These are phyloP conservation scores for Corylus avellana DNA, from an alignment of 306 rosid genomes.

Conservation along the genomic window DNA sequence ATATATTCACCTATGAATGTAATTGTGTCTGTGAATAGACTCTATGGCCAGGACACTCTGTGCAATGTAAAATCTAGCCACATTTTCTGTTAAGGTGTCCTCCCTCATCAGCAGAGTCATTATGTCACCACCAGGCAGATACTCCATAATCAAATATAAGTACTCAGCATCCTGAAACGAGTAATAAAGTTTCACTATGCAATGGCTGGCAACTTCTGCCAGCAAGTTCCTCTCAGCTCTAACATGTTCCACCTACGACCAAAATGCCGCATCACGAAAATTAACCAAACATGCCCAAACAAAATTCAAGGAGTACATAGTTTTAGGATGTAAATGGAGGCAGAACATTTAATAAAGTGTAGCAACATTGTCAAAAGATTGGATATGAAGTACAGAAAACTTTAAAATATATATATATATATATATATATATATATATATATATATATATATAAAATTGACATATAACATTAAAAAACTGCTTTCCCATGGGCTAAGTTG, in stretches of 20 bases:
- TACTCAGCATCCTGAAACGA: slow-evolving; percentile 94
- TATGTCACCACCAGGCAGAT: slow-evolving; percentile 97
- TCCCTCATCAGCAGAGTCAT: slow-evolving; percentile 97
- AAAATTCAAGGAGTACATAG: slow-evolving; percentile 12
- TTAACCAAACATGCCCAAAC: slow-evolving; percentile 16
- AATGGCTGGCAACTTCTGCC: slow-evolving; percentile 98
- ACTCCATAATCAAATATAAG: slow-evolving; percentile 95
- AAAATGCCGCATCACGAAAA: slow-evolving; percentile 16
- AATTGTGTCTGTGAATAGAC: slow-evolving; percentile 93
- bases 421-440: background rate
- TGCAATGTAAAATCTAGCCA: slow-evolving; percentile 91
- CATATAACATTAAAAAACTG: background rate
- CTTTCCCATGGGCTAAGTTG: background rate
- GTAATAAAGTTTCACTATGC: slow-evolving; percentile 97
- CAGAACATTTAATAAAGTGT: background rate
- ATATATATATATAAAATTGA: background rate
- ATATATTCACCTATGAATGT: slow-evolving; percentile 82
- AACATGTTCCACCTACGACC: slow-evolving; percentile 87
- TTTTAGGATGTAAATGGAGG: slow-evolving; percentile 2
- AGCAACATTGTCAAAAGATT: background rate
- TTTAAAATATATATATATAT: background rate
- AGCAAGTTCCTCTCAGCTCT: slow-evolving; percentile 98
- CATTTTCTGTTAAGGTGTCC: slow-evolving; percentile 83
- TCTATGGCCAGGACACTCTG: slow-evolving; percentile 97
- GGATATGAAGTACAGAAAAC: background rate